These are phyloP conservation scores for Solanum chacoense DNA, from an alignment of 305 asterid species.

Conservation along the genomic window DNA sequence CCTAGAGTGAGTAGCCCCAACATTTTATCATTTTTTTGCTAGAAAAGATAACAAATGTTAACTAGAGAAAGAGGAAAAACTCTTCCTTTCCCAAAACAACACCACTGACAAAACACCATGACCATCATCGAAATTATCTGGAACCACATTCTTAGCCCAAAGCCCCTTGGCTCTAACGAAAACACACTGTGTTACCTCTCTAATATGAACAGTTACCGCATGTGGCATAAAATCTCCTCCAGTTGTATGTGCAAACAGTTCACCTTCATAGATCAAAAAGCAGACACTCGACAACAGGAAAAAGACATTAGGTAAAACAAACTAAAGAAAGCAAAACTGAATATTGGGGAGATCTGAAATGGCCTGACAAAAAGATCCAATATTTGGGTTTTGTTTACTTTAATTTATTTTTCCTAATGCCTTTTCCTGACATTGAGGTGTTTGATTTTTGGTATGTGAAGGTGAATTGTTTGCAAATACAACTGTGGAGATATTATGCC, in stretches of 20 bases:
- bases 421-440: background rate
- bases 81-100: background rate
- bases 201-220: background rate
- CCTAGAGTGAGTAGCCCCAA: background rate
- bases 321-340: fast-evolving
- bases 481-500: background rate
- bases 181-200: background rate
- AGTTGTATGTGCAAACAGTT: background rate
- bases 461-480: background rate
- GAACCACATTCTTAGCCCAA: background rate
- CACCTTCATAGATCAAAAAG: background rate
- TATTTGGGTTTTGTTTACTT: background rate
- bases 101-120: background rate
- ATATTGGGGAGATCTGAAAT: background rate
- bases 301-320: background rate
- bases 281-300: background rate
- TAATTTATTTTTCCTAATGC: too few species aligned
- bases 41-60: background rate
- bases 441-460: background rate
- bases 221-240: background rate
- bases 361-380: background rate
- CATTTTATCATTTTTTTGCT: background rate
- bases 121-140: background rate
- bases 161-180: background rate
- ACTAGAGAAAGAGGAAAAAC: background rate